These are phyloP conservation scores for Botryotinia calthae DNA, from an alignment of 2,329 filamentous ascomycete species.

Conservation along the genomic window DNA sequence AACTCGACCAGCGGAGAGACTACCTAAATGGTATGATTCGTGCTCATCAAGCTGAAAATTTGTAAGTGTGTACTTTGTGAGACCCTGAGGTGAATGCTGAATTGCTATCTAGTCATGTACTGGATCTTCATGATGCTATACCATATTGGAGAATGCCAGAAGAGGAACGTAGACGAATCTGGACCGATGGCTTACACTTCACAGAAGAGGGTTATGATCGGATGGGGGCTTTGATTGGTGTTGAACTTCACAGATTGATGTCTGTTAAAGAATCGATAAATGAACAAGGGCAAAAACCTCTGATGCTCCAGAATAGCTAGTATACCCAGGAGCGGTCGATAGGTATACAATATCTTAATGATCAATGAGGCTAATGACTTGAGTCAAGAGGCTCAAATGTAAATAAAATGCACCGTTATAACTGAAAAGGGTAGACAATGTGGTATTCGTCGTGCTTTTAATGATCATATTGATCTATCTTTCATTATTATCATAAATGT, in stretches of 20 bases:
- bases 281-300: constrained; percentile 6
- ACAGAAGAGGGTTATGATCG: constrained; percentile 58
- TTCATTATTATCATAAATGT: constrained; percentile 17
- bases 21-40: constrained; percentile 55
- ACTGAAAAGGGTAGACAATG: not conserved
- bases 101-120: constrained; percentile 46
- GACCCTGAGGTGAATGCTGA: not conserved
- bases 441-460: not conserved
- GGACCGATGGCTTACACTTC: constrained; percentile 62
- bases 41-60: constrained; percentile 47
- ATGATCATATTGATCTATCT: constrained; percentile 9
- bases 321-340: not conserved
- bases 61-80: constrained; percentile 46
- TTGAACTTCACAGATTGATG: constrained; percentile 50
- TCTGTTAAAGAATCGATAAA: constrained; percentile 26
- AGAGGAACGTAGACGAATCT: constrained; percentile 49
- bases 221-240: constrained; percentile 58
- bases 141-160: constrained; percentile 52
- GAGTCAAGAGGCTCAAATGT: not conserved
- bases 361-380: not conserved
- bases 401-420: not conserved
- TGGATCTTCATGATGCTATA: constrained; percentile 55
- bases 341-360: not conserved
- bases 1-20: constrained; percentile 42
- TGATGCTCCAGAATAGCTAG: constrained; percentile 3